Conservation (phyloP, 441 rosid genomes). For the Codiaeum variegatum region DNA sequence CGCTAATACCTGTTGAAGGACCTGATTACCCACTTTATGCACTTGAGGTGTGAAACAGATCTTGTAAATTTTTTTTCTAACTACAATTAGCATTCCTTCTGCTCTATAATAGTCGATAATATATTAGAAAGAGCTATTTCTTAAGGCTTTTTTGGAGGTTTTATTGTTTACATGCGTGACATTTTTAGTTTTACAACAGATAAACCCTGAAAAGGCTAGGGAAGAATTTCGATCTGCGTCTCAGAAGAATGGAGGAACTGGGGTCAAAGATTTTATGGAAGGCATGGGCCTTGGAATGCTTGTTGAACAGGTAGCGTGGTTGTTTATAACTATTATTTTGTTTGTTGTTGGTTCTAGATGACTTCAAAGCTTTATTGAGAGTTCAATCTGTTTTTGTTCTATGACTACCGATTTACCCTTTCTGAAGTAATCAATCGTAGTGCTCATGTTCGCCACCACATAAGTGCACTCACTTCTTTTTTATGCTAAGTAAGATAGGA, state of each 20-base stretch:
- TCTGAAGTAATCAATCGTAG: neutral
- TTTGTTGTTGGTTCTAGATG: neutral
- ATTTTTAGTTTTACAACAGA: slow-evolving; percentile 42
- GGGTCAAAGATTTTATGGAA: slow-evolving; percentile 86
- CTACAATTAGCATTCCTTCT: slow-evolving; percentile 3
- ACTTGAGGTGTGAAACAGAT: slow-evolving; percentile 53
- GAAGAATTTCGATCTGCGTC: slow-evolving; percentile 77
- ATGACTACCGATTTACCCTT: too few species aligned
- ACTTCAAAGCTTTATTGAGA: neutral
- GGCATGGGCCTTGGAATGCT: slow-evolving; percentile 97
- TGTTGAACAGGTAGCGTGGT: slow-evolving; percentile 63
- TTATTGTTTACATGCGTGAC: slow-evolving; percentile 20
- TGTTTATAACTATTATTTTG: neutral
- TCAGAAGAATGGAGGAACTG: slow-evolving; percentile 67
- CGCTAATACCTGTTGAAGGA: slow-evolving; percentile 79
- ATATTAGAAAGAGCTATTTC: neutral
- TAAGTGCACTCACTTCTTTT: neutral
- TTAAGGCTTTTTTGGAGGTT: slow-evolving; percentile 3
- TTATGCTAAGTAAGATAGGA: neutral
- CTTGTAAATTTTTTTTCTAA: neutral
- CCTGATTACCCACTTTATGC: slow-evolving; percentile 81
- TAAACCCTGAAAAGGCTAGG: slow-evolving; percentile 84
- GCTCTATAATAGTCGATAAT: slow-evolving; percentile 13
- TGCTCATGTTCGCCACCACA: neutral
- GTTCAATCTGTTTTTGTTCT: neutral